Conservation (phyloP, 202 grass and related monocot genomes). For the Musa balbisiana region DNA sequence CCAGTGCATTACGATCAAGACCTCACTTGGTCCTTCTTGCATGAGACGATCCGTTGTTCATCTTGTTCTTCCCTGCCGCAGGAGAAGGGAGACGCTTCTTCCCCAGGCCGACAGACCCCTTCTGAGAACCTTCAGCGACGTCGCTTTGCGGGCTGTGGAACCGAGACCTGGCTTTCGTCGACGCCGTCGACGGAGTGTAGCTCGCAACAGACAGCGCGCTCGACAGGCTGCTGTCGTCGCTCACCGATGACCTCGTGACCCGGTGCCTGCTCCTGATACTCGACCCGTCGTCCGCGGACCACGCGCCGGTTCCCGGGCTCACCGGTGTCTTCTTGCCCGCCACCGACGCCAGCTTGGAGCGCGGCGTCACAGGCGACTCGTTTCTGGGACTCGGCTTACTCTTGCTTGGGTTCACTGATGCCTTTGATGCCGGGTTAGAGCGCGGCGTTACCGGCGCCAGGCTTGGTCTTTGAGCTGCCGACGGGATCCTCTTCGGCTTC, state of each 20-base stretch:
- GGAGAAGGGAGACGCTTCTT: constrained; percentile 17
- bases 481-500: constrained; percentile 48
- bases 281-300: background rate
- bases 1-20: too few relatives aligned
- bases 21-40: background rate
- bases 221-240: background rate
- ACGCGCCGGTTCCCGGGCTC: background rate
- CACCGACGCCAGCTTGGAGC: background rate
- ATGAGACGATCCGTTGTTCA: background rate
- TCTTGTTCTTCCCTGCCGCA: background rate
- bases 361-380: constrained; percentile 6
- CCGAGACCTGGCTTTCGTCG: constrained; percentile 5
- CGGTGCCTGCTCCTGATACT: constrained; percentile 12
- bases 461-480: background rate
- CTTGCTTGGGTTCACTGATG: too few relatives aligned
- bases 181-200: constrained; percentile 5
- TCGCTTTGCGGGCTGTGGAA: background rate
- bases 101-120: background rate
- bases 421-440: too few relatives aligned
- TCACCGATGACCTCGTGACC: constrained; percentile 2
- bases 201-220: background rate
- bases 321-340: background rate
- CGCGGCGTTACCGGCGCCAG: too few relatives aligned
- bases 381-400: background rate
- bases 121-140: constrained; percentile 1